Evolutionary conservation across 2,329 filamentous ascomycete genomes (phyloP).

Genomic region (Sporothrix euskadiensis): DNA sequence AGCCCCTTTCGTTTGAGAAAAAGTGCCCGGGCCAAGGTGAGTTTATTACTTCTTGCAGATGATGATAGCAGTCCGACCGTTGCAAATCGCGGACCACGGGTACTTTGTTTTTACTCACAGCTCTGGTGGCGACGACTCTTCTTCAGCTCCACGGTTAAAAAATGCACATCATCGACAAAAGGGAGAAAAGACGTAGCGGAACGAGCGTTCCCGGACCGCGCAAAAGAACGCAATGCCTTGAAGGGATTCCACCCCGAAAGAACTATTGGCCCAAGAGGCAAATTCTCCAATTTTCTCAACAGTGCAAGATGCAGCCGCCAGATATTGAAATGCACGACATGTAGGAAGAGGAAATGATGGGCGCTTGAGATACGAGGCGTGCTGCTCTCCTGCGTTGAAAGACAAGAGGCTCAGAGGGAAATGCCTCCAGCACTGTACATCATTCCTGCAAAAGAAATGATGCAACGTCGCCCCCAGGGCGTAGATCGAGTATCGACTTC

Average conservation of each 20-base stretch:
- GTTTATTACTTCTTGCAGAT: neutral
- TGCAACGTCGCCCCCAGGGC: neutral
- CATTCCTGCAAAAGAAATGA: neutral
- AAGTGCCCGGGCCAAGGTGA: neutral
- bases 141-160: neutral
- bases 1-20: neutral
- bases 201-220: neutral
- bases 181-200: neutral
- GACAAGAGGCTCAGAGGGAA: neutral
- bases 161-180: neutral
- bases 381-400: neutral
- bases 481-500: constrained; percentile 3
- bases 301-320: neutral
- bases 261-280: neutral
- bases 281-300: neutral
- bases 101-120: neutral
- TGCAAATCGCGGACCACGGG: neutral
- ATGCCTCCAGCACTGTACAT: neutral
- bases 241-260: neutral
- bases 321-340: neutral
- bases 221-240: neutral
- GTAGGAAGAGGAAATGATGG: constrained; percentile 13
- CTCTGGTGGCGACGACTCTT: neutral
- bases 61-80: neutral
- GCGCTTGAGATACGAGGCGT: neutral